A percentile compares a stretch with the other conserved stretches of the same genome.
phyloP scores from a whole-genome alignment of 495 filamentous ascomycete species.

The Penicillium pancosmium region DNA sequence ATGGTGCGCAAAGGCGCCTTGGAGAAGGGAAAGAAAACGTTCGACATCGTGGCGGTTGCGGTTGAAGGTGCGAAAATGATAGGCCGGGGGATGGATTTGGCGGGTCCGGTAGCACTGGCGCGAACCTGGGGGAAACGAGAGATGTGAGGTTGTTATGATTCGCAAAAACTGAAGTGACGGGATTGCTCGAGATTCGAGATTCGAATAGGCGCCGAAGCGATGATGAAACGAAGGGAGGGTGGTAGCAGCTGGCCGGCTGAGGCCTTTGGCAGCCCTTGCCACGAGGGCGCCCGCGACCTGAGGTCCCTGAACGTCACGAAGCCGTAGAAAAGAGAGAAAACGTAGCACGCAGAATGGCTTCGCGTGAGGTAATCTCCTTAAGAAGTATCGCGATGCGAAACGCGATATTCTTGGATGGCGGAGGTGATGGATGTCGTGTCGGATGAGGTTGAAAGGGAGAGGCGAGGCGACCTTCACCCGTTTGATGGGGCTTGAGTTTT shows the following conservation, averaged over 20 bases:
- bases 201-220: constrained; percentile 31
- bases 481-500: constrained; percentile 52
- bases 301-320: constrained; percentile 44
- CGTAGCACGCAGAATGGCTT: constrained; percentile 22
- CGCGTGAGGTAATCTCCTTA: constrained; percentile 29
- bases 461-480: constrained; percentile 45
- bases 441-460: constrained; percentile 47
- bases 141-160: constrained; percentile 18
- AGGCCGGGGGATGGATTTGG: constrained; percentile 14
- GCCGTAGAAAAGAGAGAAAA: constrained; percentile 37
- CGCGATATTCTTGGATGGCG: constrained; percentile 44
- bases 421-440: constrained; percentile 37
- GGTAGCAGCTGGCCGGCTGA: constrained; percentile 49
- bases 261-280: constrained; percentile 58
- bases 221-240: constrained; percentile 39
- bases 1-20: constrained; percentile 94
- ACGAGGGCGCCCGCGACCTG: constrained; percentile 56
- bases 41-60: constrained; percentile 72
- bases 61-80: constrained; percentile 24
- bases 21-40: constrained; percentile 87
- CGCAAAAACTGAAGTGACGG: constrained; percentile 28
- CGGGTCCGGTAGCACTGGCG: constrained; percentile 12
- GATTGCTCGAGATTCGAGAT: constrained; percentile 17
- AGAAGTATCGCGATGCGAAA: constrained; percentile 47
- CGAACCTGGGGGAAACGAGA: constrained; percentile 18